Percentiles rank a stretch among this genome's conserved stretches.
Conservation (phyloP, 2,329 filamentous ascomycete species). For the Talaromyces sp. region DNA sequence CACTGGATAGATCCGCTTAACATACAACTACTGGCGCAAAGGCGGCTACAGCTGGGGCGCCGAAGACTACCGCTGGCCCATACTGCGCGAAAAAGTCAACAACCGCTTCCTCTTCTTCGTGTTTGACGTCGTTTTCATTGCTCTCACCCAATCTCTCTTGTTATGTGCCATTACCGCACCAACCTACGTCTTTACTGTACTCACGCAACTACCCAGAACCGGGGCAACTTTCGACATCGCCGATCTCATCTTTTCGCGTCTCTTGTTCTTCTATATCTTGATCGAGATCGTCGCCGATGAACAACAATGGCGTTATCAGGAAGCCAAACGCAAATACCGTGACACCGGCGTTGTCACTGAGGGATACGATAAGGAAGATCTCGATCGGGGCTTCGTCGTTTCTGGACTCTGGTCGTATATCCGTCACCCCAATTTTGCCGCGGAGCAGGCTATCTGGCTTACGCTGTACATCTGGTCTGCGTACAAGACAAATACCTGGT, state of each 20-base stretch:
- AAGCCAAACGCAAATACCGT: slow-evolving; percentile 71
- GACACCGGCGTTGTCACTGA: slow-evolving; percentile 65
- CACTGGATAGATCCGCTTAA: slow-evolving; percentile 63
- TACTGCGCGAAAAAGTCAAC: slow-evolving; percentile 62
- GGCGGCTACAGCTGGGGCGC: slow-evolving; percentile 84
- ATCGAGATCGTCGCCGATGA: slow-evolving; percentile 78
- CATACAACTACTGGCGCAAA: slow-evolving; percentile 95
- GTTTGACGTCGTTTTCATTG: slow-evolving; percentile 87
- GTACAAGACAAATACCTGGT: slow-evolving; percentile 62
- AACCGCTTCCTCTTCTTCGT: slow-evolving; percentile 75
- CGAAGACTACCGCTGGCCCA: slow-evolving; percentile 91
- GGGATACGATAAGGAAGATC: slow-evolving; percentile 59
- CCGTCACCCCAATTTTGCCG: slow-evolving; percentile 90
- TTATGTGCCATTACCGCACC: slow-evolving; percentile 75
- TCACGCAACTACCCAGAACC: slow-evolving; percentile 56
- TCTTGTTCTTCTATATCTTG: slow-evolving; percentile 54
- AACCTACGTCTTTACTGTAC: slow-evolving; percentile 74
- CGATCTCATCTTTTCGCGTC: slow-evolving; percentile 55
- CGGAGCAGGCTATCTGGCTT: slow-evolving; percentile 88
- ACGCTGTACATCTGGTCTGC: slow-evolving; percentile 83
- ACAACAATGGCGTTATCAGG: slow-evolving; percentile 88
- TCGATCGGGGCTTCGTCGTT: slow-evolving; percentile 85
- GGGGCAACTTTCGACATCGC: slow-evolving; percentile 52
- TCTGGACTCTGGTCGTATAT: slow-evolving; percentile 81
- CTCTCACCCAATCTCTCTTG: slow-evolving; percentile 73